Evolutionary conservation across 192 early-diverging fungal species (phyloP).

Genomic region (Obelidium mucronatum): DNA sequence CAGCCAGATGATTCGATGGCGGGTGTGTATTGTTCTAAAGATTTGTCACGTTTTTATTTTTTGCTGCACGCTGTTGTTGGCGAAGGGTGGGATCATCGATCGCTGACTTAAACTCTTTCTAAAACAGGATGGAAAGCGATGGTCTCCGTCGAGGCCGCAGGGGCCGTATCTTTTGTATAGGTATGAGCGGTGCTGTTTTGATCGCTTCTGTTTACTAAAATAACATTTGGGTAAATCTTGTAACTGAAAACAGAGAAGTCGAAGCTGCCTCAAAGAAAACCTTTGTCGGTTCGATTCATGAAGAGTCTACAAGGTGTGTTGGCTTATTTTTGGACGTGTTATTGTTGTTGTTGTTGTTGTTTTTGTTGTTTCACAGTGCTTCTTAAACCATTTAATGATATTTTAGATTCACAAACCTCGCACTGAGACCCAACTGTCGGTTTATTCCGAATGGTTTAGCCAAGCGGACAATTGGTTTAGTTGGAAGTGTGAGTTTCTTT

Average conservation of each 20-base stretch:
- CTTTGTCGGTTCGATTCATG: neutral
- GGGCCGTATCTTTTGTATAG: neutral
- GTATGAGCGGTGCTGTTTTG: too few species aligned
- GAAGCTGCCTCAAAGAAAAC: neutral
- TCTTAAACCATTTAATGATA: neutral
- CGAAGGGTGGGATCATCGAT: too few species aligned
- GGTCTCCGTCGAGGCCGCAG: constrained; percentile 2
- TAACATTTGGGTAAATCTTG: too few species aligned
- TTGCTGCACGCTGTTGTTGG: neutral
- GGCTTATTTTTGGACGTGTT: neutral
- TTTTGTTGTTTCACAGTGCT: neutral
- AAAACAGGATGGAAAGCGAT: neutral
- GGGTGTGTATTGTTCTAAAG: neutral
- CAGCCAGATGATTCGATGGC: neutral
- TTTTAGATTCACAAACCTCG: neutral
- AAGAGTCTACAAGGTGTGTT: neutral
- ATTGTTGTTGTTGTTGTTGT: neutral
- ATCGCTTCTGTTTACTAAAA: too few species aligned
- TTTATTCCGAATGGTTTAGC: constrained; percentile 20
- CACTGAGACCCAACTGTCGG: neutral
- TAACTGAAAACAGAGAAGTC: neutral
- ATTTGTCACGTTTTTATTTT: neutral
- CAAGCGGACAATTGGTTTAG: neutral
- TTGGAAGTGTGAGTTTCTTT: neutral
- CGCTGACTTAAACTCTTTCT: too few species aligned